Conservation (phyloP, 257 asterid genomes). For the Penstemon davidsonii region DNA sequence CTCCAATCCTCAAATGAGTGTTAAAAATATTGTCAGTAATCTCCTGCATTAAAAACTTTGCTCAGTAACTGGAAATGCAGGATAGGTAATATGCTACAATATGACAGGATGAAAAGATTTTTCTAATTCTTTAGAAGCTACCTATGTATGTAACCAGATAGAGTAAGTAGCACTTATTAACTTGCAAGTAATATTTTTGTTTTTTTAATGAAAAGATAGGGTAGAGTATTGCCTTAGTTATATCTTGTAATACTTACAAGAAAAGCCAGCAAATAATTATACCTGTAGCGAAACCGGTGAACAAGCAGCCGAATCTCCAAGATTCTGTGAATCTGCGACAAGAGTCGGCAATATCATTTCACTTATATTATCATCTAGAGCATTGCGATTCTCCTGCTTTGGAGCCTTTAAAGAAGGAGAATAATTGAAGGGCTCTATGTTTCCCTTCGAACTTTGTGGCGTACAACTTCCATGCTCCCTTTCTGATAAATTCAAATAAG, state of each 20-base stretch:
- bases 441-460: slow-evolving; percentile 17
- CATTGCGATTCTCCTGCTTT: slow-evolving; percentile 10
- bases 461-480: slow-evolving; percentile 10
- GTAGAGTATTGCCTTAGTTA: background rate
- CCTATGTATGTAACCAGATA: background rate
- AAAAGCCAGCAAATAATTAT: slow-evolving; percentile 14
- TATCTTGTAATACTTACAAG: slow-evolving; percentile 8
- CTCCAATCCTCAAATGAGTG: slow-evolving; percentile 15
- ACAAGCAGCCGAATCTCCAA: slow-evolving; percentile 6
- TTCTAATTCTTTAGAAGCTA: background rate
- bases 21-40: slow-evolving; percentile 40
- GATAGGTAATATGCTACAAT: slow-evolving; percentile 4
- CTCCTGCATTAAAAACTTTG: slow-evolving; percentile 30
- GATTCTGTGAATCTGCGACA: slow-evolving; percentile 23
- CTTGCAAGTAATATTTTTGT: background rate
- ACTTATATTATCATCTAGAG: slow-evolving; percentile 13
- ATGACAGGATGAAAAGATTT: background rate
- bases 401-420: slow-evolving; percentile 29
- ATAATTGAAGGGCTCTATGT: slow-evolving; percentile 8
- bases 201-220: background rate
- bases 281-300: slow-evolving; percentile 30
- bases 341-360: slow-evolving; percentile 9
- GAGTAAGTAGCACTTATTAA: background rate
- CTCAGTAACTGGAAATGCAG: slow-evolving; percentile 19
- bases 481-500: slow-evolving; percentile 16